Percentiles rank a stretch among this genome's conserved stretches.
Evolutionary conservation across 2,329 filamentous ascomycete genomes (phyloP).

Genomic region (Ophiostoma piceae): DNA sequence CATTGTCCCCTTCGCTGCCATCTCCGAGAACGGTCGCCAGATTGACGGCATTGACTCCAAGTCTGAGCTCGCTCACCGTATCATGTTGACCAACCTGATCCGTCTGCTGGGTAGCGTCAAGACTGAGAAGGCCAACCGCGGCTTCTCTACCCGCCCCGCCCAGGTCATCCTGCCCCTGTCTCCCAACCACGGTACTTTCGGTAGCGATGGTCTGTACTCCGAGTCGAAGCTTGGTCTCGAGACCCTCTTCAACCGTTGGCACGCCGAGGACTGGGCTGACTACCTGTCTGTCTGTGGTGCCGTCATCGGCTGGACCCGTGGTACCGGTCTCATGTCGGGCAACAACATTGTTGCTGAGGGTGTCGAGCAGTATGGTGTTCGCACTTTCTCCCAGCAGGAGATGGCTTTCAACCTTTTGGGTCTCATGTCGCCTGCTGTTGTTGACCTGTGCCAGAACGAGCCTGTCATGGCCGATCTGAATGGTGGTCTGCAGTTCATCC

Average conservation of each 20-base stretch:
- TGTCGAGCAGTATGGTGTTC: conserved; percentile 91
- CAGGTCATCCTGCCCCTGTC: conserved; percentile 95
- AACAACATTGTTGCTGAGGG: conserved; percentile 86
- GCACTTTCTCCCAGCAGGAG: conserved; percentile 97
- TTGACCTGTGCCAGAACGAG: conserved; percentile 91
- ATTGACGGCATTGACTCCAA: conserved; percentile 96
- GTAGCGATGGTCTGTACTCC: conserved; percentile 89
- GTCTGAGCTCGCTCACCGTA: conserved; percentile 94
- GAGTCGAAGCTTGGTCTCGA: conserved; percentile 96
- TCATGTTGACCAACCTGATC: conserved; percentile 97
- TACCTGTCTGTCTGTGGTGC: conserved; percentile 98
- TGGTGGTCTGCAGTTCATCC: conserved; percentile 94
- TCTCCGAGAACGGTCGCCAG: conserved; percentile 94
- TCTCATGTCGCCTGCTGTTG: conserved; percentile 88
- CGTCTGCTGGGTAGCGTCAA: conserved; percentile 89
- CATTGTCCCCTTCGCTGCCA: conserved; percentile 93
- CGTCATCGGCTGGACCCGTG: conserved; percentile 98
- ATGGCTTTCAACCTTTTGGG: conserved; percentile 99
- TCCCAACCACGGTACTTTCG: conserved; percentile 97
- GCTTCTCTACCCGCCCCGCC: conserved; percentile 90
- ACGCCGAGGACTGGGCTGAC: conserved; percentile 94
- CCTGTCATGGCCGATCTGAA: conserved; percentile 97
- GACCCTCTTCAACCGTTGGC: conserved; percentile 97
- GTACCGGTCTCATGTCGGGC: conserved; percentile 67
- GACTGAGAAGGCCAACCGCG: conserved; percentile 77